A percentile compares a stretch with the other conserved stretches of the same genome.
Conservation (phyloP, 345 rosid species). For the Eucalyptus leucophloia region DNA sequence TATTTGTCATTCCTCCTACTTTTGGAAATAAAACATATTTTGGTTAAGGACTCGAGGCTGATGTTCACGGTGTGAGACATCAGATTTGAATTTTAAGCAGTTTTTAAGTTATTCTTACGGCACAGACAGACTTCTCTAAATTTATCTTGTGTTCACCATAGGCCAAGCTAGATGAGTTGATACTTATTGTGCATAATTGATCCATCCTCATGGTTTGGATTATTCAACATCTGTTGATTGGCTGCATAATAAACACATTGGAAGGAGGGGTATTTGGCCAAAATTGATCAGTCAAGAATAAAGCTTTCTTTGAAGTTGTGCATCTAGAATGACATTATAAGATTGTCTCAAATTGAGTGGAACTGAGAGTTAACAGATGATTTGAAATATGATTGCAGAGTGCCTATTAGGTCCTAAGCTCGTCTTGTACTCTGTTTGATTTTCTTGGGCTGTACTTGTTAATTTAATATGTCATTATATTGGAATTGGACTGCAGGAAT, state of each 20-base stretch:
- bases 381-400: neutral
- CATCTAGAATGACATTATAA: neutral
- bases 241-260: neutral
- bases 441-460: neutral
- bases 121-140: neutral
- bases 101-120: neutral
- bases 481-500: slow-evolving; percentile 22
- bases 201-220: neutral
- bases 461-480: neutral
- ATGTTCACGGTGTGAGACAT: neutral
- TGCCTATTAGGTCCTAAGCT: neutral
- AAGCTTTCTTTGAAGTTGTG: neutral
- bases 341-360: neutral
- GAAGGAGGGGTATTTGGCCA: neutral
- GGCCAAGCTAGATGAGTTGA: neutral
- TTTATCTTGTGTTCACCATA: neutral
- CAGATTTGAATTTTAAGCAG: neutral
- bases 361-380: neutral
- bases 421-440: neutral
- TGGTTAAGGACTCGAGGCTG: neutral
- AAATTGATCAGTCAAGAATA: neutral
- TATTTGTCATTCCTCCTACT: neutral
- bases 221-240: neutral
- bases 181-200: neutral
- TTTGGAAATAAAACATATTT: neutral